These are phyloP conservation scores for Lichina pygmaea DNA, from an alignment of 495 filamentous ascomycete genomes.

Conservation along the genomic window DNA sequence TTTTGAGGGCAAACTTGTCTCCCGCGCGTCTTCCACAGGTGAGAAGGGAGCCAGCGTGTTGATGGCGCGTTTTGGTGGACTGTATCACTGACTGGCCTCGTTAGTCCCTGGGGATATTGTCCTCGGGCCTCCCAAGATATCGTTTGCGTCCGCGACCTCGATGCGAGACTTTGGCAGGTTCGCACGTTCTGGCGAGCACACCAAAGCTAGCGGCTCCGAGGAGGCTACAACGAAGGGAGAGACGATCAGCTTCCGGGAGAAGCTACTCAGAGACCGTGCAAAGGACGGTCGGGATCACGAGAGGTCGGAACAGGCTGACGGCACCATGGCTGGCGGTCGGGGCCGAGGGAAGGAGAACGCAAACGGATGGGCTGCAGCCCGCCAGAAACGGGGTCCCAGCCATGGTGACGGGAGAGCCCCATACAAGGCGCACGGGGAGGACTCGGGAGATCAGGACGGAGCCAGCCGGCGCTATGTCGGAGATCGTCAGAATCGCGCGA, in stretches of 20 bases:
- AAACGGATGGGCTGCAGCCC: background rate
- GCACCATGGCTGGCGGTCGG: conserved; percentile 12
- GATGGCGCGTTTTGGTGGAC: conserved; percentile 5
- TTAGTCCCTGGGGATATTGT: conserved; percentile 53
- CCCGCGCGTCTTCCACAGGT: conserved; percentile 34
- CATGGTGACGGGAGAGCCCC: conserved; percentile 19
- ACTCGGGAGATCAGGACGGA: conserved; percentile 40
- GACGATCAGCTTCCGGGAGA: conserved; percentile 33
- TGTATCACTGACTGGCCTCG: background rate
- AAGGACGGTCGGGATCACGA: conserved; percentile 17
- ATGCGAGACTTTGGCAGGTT: conserved; percentile 20
- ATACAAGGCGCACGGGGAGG: conserved; percentile 19
- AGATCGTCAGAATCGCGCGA: conserved; percentile 8
- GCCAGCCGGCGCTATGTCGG: conserved; percentile 20
- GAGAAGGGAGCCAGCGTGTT: conserved; percentile 1
- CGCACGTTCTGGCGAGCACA: background rate
- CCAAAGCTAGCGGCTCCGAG: conserved; percentile 11
- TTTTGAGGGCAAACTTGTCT: conserved; percentile 32
- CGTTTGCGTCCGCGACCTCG: conserved; percentile 58
- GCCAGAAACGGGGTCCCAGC: conserved; percentile 15
- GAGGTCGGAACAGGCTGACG: conserved; percentile 9
- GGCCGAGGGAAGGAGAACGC: conserved; percentile 20
- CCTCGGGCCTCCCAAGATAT: conserved; percentile 65
- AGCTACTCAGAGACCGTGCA: conserved; percentile 21
- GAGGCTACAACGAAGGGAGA: conserved; percentile 17